Evolutionary conservation across 106 monocot genomes (phyloP).

Genomic region (Allium sativum): DNA sequence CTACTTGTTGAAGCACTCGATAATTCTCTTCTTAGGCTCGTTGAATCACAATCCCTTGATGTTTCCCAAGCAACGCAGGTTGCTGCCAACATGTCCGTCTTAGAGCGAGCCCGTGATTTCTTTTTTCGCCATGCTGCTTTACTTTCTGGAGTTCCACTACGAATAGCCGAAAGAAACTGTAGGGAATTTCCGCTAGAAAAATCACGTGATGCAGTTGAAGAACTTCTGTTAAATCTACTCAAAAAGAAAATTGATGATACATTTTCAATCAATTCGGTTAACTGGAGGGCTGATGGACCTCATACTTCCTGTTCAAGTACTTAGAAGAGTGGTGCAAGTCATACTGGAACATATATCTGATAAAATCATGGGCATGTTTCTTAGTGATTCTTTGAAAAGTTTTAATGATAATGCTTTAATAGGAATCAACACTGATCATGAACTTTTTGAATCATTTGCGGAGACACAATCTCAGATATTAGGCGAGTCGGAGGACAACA

Average conservation of each 20-base stretch:
- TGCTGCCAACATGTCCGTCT: constrained; percentile 81
- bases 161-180: constrained; percentile 48
- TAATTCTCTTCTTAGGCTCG: too few relatives aligned
- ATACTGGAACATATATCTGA: constrained; percentile 71
- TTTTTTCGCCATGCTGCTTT: constrained; percentile 86
- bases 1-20: constrained; percentile 74
- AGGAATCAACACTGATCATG: constrained; percentile 75
- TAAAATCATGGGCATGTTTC: constrained; percentile 69
- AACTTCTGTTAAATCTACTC: constrained; percentile 43
- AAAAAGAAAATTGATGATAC: constrained; percentile 74
- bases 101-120: constrained; percentile 91
- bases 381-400: constrained; percentile 70
- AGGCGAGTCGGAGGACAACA: constrained; percentile 36
- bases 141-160: constrained; percentile 67
- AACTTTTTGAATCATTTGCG: constrained; percentile 71
- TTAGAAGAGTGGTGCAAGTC: constrained; percentile 47
- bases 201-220: constrained; percentile 67
- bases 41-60: too few relatives aligned
- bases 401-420: constrained; percentile 73
- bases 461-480: constrained; percentile 47
- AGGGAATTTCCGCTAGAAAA: constrained; percentile 73
- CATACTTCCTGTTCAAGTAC: constrained; percentile 57
- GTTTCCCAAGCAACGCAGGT: too few relatives aligned
- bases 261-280: constrained; percentile 56
- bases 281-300: constrained; percentile 77